A percentile compares a stretch with the other conserved stretches of the same genome.
Conservation (phyloP, 441 rosid genomes). For the Populus hybrid region DNA sequence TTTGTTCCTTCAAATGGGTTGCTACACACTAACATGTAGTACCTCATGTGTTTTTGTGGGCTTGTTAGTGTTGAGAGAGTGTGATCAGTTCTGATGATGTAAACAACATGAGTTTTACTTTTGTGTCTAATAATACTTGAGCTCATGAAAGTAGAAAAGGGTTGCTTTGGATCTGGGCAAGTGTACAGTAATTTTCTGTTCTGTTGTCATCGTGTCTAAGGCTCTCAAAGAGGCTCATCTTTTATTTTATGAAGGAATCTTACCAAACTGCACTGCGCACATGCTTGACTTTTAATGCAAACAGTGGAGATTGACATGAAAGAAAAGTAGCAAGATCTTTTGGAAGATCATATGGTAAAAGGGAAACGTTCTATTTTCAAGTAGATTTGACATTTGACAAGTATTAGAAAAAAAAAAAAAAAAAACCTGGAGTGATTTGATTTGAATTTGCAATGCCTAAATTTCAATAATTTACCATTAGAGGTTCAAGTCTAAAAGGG, state of each 20-base stretch:
- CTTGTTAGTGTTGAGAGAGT: neutral
- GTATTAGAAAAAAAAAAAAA: neutral
- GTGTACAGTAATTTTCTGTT: neutral
- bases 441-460: neutral
- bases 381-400: neutral
- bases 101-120: slow-evolving; percentile 12
- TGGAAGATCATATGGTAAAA: neutral
- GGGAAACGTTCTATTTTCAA: neutral
- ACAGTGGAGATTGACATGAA: neutral
- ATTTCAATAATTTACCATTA: neutral
- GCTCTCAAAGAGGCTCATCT: neutral
- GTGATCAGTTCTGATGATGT: neutral
- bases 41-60: neutral
- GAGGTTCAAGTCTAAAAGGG: too few relatives aligned
- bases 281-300: slow-evolving; percentile 16
- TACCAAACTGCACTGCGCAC: neutral
- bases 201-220: neutral
- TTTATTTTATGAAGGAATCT: slow-evolving; percentile 10
- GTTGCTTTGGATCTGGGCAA: slow-evolving; percentile 23
- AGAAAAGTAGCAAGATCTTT: neutral
- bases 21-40: neutral
- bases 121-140: neutral
- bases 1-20: slow-evolving; percentile 14
- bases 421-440: neutral
- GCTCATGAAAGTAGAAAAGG: slow-evolving; percentile 7